phyloP scores from a whole-genome alignment of 495 filamentous ascomycete genomes.

The Xylaria scruposa region DNA sequence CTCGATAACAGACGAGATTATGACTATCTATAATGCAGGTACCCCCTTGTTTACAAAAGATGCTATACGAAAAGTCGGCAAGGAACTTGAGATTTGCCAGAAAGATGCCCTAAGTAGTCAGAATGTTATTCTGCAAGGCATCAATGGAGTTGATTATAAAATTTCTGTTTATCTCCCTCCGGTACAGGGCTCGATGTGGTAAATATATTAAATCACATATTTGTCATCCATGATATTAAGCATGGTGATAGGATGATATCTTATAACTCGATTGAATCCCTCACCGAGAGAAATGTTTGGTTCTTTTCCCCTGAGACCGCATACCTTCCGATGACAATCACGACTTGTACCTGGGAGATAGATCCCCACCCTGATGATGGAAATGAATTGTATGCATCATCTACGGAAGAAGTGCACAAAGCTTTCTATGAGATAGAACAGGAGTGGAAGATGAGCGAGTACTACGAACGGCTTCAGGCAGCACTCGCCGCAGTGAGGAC shows the following conservation, averaged over 20 bases:
- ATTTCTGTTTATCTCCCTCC: background rate
- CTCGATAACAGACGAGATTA: background rate
- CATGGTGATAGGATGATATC: background rate
- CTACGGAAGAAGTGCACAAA: slow-evolving; percentile 14
- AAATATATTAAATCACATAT: slow-evolving; percentile 1
- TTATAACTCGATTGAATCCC: background rate
- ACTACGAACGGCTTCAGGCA: slow-evolving; percentile 25
- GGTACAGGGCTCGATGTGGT: background rate
- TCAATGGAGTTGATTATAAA: slow-evolving; percentile 9
- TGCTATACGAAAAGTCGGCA: background rate
- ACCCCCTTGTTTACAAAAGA: slow-evolving; percentile 12
- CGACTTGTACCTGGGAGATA: background rate
- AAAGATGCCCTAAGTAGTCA: background rate
- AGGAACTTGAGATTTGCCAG: slow-evolving; percentile 1
- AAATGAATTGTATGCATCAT: background rate
- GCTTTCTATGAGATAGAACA: slow-evolving; percentile 16
- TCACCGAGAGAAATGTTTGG: background rate
- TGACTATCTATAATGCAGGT: background rate
- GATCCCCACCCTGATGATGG: background rate
- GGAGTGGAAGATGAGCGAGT: slow-evolving; percentile 13
- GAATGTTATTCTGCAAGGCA: background rate
- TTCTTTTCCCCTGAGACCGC: background rate
- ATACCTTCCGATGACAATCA: slow-evolving; percentile 14
- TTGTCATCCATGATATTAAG: background rate
- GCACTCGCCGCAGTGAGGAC: slow-evolving; percentile 19